phyloP scores from a whole-genome alignment of 176 grass and related monocot species.

The Poa annua region DNA sequence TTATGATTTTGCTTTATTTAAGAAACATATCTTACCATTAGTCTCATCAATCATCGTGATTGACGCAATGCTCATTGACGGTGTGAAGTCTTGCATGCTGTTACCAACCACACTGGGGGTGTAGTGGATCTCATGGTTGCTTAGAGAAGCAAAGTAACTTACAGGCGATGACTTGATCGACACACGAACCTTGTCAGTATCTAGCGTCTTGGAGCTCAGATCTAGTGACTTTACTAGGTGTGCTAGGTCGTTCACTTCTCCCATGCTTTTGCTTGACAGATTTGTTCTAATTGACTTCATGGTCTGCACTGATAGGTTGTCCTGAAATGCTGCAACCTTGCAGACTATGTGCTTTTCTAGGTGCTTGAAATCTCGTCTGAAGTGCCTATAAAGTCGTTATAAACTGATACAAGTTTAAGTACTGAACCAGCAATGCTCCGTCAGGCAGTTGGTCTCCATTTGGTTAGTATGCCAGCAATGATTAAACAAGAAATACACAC shows the following conservation, averaged over 20 bases:
- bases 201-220: slow-evolving; percentile 40
- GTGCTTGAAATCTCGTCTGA: slow-evolving; percentile 65
- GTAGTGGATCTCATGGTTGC: slow-evolving; percentile 39
- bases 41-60: slow-evolving; percentile 29
- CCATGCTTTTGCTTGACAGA: slow-evolving; percentile 46
- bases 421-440: background rate
- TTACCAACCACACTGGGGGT: slow-evolving; percentile 28
- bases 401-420: slow-evolving; percentile 11
- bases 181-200: slow-evolving; percentile 31
- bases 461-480: background rate
- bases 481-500: slow-evolving; percentile 29
- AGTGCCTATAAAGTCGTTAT: slow-evolving; percentile 48
- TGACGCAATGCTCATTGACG: slow-evolving; percentile 34
- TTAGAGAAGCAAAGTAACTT: slow-evolving; percentile 58
- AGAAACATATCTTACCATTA: slow-evolving; percentile 53
- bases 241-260: slow-evolving; percentile 44
- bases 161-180: slow-evolving; percentile 46
- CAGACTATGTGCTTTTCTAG: slow-evolving; percentile 69
- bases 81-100: slow-evolving; percentile 39
- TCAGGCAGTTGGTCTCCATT: background rate
- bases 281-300: slow-evolving; percentile 46
- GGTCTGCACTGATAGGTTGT: slow-evolving; percentile 46
- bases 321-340: slow-evolving; percentile 65
- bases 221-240: slow-evolving; percentile 33
- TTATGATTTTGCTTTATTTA: background rate